Evolutionary conservation across 1,284 basidiomycete genomes (phyloP), one percentile per base, ranked within the genome.

Genomic region (Rhodotorula mucilaginosa): DNA sequence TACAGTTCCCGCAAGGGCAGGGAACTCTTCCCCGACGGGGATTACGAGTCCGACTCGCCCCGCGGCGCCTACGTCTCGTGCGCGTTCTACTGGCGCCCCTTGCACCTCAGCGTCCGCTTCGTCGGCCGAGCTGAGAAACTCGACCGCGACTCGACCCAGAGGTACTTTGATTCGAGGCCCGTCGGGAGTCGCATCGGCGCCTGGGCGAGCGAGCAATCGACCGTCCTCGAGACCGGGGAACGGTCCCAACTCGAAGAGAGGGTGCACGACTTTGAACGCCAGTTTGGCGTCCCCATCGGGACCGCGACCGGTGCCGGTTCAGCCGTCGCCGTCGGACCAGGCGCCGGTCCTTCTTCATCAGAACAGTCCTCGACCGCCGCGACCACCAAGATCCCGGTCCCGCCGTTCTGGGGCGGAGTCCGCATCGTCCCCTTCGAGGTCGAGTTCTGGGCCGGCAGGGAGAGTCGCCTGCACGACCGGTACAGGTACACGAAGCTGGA

Each of bases 381-480:
- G 34, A 63, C 73, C 6, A 52, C 23, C 54, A 39, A 88, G 64
- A 84, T 97, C 15, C 90, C 92, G 0, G 84, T 90, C 60, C 97
- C 96, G 2, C 89, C 91, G 12, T 92, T 92, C 81, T 99, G 97
- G 97, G 96, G 96, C 69, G 96, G 96, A 4, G 97, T 92, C 89
- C 86, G 95, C 76, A 86, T 99, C 54, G 85, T 97, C 12, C 97
- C 97, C 21, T 88, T 87, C 74, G 88, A 89, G 82, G 84, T 97
- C 65, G 94, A 97, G 80, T 97, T 97, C 81, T 97, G 94, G 94
- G 86, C 87, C 23, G 94, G 94, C 49, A 90, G 93, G 79, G 92
- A 92, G 10, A 78, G 77, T 58, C 69, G 78, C 58, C 83, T 97
- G 64, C 94, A 97, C 79, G 93, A 97, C 81, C 88, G 94, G 58